phyloP scores from a whole-genome alignment of 2,329 filamentous ascomycete genomes.

The Pyrenophora seminiperda region DNA sequence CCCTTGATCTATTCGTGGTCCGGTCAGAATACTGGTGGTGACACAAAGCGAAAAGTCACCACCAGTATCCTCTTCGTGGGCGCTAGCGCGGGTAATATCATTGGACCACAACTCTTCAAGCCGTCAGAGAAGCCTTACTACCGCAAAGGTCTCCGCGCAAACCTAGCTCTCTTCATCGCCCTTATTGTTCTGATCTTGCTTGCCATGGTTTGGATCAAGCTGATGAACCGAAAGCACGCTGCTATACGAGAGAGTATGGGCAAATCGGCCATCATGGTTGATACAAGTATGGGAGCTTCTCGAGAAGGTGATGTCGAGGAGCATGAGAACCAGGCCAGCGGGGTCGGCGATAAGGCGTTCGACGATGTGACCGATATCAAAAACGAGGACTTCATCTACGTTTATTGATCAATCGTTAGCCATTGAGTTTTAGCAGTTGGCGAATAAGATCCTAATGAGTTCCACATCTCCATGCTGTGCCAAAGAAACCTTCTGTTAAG shows the following conservation, averaged over 20 bases:
- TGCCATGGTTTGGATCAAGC: slow-evolving; percentile 55
- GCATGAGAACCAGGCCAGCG: slow-evolving; percentile 30
- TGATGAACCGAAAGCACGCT: slow-evolving; percentile 62
- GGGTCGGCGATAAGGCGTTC: slow-evolving; percentile 57
- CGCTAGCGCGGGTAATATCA: slow-evolving; percentile 68
- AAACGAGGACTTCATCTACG: slow-evolving; percentile 69
- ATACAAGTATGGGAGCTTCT: slow-evolving; percentile 63
- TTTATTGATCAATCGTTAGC: slow-evolving; percentile 42
- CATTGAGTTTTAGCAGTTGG: no score
- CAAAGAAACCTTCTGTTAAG: no score
- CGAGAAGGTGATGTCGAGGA: slow-evolving; percentile 49
- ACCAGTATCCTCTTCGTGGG: slow-evolving; percentile 69
- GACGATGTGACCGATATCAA: slow-evolving; percentile 65
- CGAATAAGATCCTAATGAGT: no score
- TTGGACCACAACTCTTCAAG: slow-evolving; percentile 69
- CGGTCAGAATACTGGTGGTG: slow-evolving; percentile 67
- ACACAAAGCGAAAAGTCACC: slow-evolving; percentile 71
- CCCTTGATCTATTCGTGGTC: slow-evolving; percentile 67
- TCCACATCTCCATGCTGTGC: no score
- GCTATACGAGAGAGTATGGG: slow-evolving; percentile 61
- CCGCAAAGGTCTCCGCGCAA: slow-evolving; percentile 62
- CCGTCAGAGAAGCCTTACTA: slow-evolving; percentile 65
- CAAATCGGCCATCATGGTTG: slow-evolving; percentile 63
- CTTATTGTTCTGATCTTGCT: slow-evolving; percentile 60
- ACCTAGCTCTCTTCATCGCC: slow-evolving; percentile 65